phyloP scores from a whole-genome alignment of 2,329 filamentous ascomycete genomes.

The Sporothrix brunneoviolacea region DNA sequence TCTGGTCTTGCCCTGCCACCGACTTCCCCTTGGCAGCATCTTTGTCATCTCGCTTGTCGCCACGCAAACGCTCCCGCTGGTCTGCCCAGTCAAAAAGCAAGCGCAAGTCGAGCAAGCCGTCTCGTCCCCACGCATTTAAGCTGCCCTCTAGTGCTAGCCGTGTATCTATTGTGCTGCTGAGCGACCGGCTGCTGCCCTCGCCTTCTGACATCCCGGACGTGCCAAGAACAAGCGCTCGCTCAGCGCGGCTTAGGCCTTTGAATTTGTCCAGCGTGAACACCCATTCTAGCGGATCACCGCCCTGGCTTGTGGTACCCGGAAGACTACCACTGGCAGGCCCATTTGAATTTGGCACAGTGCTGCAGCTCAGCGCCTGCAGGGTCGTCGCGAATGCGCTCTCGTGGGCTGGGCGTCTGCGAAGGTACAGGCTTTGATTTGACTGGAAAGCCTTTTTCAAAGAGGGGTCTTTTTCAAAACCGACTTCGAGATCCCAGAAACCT shows the following conservation, averaged over 20 bases:
- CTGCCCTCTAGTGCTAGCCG: constrained; percentile 58
- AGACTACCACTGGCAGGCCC: not conserved
- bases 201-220: not conserved
- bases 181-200: constrained; percentile 34
- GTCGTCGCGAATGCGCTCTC: constrained; percentile 68
- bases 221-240: constrained; percentile 56
- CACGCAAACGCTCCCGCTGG: constrained; percentile 28
- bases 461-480: constrained; percentile 64
- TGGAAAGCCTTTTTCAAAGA: constrained; percentile 58
- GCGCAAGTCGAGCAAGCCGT: constrained; percentile 41
- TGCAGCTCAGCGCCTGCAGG: constrained; percentile 59
- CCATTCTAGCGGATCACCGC: constrained; percentile 59
- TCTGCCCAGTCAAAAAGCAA: constrained; percentile 52
- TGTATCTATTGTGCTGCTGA: constrained; percentile 55
- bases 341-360: not conserved
- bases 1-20: not conserved
- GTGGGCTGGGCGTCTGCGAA: constrained; percentile 62
- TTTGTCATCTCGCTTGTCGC: no score
- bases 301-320: constrained; percentile 14
- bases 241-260: constrained; percentile 52
- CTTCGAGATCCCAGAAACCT: constrained; percentile 71
- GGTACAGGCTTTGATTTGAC: constrained; percentile 64
- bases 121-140: constrained; percentile 33
- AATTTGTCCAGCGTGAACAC: constrained; percentile 59
- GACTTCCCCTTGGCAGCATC: constrained; percentile 21